Evolutionary conservation across 306 rosid species (phyloP).

Genomic region (Lathyrus tuberosus): DNA sequence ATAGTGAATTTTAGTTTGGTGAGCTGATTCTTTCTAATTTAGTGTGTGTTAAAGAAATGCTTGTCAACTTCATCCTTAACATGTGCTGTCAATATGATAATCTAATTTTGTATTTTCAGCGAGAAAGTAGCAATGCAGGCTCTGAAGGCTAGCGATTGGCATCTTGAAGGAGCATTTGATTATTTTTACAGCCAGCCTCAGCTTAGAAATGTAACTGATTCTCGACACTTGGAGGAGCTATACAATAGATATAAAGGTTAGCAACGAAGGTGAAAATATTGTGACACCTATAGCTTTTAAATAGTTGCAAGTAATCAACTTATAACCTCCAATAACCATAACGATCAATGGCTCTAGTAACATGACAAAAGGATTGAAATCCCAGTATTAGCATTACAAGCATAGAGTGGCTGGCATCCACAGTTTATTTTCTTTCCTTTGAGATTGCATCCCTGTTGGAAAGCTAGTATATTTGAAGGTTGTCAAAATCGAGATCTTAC

Average conservation of each 20-base stretch:
- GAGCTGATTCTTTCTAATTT: not conserved
- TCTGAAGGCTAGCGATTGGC: slow-evolving; percentile 93
- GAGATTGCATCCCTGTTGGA: slow-evolving; percentile 12
- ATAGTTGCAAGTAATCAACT: slow-evolving; percentile 3
- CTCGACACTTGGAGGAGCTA: slow-evolving; percentile 95
- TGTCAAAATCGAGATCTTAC: too few species aligned
- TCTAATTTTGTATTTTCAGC: slow-evolving; percentile 52
- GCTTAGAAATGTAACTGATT: slow-evolving; percentile 69
- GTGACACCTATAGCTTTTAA: slow-evolving; percentile 23
- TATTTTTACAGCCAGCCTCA: slow-evolving; percentile 94
- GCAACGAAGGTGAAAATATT: slow-evolving; percentile 36
- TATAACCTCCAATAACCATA: slow-evolving; percentile 12
- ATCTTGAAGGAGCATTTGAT: slow-evolving; percentile 99
- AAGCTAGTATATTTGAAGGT: slow-evolving; percentile 19
- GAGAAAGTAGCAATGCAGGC: slow-evolving; percentile 86
- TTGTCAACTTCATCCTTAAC: slow-evolving; percentile 7
- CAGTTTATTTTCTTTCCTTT: not conserved
- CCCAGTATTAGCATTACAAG: not conserved
- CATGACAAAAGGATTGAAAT: slow-evolving; percentile 27
- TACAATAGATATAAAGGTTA: slow-evolving; percentile 97
- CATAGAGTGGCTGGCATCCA: not conserved
- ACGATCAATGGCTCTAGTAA: not conserved
- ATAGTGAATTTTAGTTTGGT: slow-evolving; percentile 1
- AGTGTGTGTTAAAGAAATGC: slow-evolving; percentile 3
- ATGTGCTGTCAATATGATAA: slow-evolving; percentile 8